Evolutionary conservation across 1,284 basidiomycete genomes (phyloP).

Genomic region (Erythrobasidium hasegawianum): DNA sequence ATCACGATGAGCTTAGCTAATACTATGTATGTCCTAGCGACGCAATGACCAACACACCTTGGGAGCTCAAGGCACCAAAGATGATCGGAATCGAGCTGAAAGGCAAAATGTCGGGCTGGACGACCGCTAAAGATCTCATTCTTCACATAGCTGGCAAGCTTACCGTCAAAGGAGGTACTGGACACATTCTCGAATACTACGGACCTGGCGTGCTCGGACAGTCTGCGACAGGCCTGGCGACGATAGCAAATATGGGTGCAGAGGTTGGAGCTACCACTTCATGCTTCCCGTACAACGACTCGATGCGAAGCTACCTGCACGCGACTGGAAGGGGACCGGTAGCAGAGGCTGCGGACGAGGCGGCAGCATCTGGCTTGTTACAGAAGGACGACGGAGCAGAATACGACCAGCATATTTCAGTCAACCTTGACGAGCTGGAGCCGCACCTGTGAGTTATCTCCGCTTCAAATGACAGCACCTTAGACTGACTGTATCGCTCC

Average conservation of each 20-base stretch:
- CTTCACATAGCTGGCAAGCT: constrained; percentile 89
- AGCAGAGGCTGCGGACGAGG: constrained; percentile 78
- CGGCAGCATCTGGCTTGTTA: constrained; percentile 66
- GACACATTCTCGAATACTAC: constrained; percentile 94
- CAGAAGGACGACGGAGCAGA: constrained; percentile 77
- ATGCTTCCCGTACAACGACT: constrained; percentile 86
- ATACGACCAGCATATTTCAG: constrained; percentile 92
- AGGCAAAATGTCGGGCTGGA: constrained; percentile 84
- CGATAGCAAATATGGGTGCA: constrained; percentile 72
- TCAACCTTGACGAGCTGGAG: constrained; percentile 88
- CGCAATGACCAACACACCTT: constrained; percentile 97
- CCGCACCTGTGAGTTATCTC: constrained; percentile 61
- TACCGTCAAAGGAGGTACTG: constrained; percentile 95
- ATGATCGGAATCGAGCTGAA: constrained; percentile 67
- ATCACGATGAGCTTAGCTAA: too few species aligned
- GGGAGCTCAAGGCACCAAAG: constrained; percentile 82
- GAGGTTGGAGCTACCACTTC: constrained; percentile 98
- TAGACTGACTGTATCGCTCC: constrained; percentile 1
- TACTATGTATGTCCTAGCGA: constrained; percentile 55
- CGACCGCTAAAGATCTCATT: constrained; percentile 95
- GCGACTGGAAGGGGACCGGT: constrained; percentile 88
- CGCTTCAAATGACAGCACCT: not conserved
- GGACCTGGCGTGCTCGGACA: constrained; percentile 87
- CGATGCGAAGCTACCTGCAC: constrained; percentile 81
- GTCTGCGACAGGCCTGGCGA: constrained; percentile 76